Base-by-base conservation (phyloP, 148 eudicot species). In the Chenopodium suecicum region DNA sequence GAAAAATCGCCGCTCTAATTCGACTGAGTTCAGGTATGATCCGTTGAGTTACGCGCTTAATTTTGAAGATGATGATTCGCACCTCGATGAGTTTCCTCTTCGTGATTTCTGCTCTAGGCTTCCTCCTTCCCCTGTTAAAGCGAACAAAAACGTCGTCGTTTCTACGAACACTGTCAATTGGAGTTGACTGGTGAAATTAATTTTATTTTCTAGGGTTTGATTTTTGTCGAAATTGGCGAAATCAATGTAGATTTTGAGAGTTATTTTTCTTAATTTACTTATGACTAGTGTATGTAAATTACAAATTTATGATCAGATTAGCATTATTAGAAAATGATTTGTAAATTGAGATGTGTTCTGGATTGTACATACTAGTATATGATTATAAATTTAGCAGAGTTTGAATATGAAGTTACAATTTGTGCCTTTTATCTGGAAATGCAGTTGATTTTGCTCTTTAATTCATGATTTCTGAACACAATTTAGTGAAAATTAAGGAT, bases 11-110 rank as follows among this genome's bases (percentile, higher is more conserved):
- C 79, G 86, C 6, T 70, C 60, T 22, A 78, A 79, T 82, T 76
- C 89, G 14, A 81, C 83, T 5, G 92, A 91, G 73, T 91, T 88
- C 75, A 76, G 85, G 60, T 91, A 91, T 81, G 92, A 91, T 50
- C 92, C 94, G 3, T 75, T 91, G 58, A 91, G 94, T 66, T 91
- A 91, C 82, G 85, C 92, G 74, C 92, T 88, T 70, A 91, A 91
- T 70, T 91, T 91, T 72, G 90, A 91, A 46, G 86, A 89, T 8
- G 89, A 86, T 68, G 79, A 82, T 47, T 58, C 84, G 37, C 65
- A 87, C 22, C 16, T 73, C 47, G 83, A 84, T 22, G 86, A 86
- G 7, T 75, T 31, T 77, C 87, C 85, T 4, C 78, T 79, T 1
- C 44, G 86, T 32, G 71, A 79, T n/a, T 91, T 91, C 84, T 76